Base-by-base conservation (phyloP, 1,284 basidiomycete species). In the Pseudozyma sp. region DNA sequence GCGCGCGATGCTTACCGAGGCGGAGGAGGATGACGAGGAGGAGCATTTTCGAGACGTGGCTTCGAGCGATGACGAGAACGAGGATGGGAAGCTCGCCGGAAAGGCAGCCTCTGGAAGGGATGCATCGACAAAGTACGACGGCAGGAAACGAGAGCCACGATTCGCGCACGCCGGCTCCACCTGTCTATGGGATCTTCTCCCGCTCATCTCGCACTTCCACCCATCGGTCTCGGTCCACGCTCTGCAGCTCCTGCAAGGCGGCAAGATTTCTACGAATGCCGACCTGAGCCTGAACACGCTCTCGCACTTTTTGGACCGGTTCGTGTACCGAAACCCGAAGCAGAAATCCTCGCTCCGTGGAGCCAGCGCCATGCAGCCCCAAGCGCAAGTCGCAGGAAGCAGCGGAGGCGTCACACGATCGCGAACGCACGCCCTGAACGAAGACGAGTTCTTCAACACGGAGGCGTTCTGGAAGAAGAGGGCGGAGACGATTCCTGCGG, bases 321-420 rank as follows among this genome's bases (percentile, higher is more conserved):
- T 92, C 85, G 92, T 98, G 33, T 98, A 94, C 87, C 93, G 94
- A 83, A 98, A 98, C 84, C 92, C 95, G 2, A 99, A 98, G 87
- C 93, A 95, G 85, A 82, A 89, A 4, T 82, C 86, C 11, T 92
- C 91, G 74, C 92, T 94, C 24, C 88, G 90, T 3, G 93, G 92
- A 66, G 92, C 92, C 3, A 80, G 79, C 51, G 79, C 80, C 68
- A 99, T 99, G 97, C 97, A 99, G 86, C 94, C 94, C n/a, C 63
- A 68, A 40, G 59, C 72, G 10, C 88, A 89, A 47, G 84, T 85
- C 3, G 24, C 24, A 24, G 90, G 90, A n/a, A 86, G 87, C 45
- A n/a, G n/a, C n/a, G n/a, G n/a, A n/a, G 71, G 68, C 19, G 88
- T 97, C 86, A 59, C 91, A 73, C 87, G 92, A 84, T 91, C 71